Percentiles rank a stretch among this genome's conserved stretches.
phyloP scores from a whole-genome alignment of 768 basidiomycete genomes.

The Auriscalpium orientale region DNA sequence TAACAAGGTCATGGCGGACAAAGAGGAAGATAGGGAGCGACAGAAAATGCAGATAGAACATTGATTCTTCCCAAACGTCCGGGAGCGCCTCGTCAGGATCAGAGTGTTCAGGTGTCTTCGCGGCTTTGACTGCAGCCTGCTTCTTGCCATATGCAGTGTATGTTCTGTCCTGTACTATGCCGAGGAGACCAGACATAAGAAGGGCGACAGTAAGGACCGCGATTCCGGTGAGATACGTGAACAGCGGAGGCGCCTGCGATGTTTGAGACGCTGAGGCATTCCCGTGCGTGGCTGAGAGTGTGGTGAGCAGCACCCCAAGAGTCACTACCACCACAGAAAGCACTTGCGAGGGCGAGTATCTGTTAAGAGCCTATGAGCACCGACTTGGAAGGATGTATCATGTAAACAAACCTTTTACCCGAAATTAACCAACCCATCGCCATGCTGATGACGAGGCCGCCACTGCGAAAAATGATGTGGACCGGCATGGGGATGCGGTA shows the following conservation, averaged over 20 bases:
- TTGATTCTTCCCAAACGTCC: constrained; percentile 69
- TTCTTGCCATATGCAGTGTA: constrained; percentile 39
- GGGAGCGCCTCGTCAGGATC: background rate
- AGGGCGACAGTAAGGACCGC: constrained; percentile 69
- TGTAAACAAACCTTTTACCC: constrained; percentile 46
- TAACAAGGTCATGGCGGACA: constrained; percentile 42
- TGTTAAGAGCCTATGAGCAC: constrained; percentile 20
- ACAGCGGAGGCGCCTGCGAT: constrained; percentile 17
- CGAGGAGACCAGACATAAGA: constrained; percentile 72
- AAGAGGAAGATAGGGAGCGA: constrained; percentile 71
- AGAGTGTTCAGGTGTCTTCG: background rate
- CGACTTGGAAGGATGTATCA: background rate
- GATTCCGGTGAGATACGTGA: constrained; percentile 63
- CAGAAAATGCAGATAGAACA: constrained; percentile 87
- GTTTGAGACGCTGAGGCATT: constrained; percentile 1
- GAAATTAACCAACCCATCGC: constrained; percentile 63
- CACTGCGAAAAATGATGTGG: constrained; percentile 91
- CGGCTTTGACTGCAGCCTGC: background rate
- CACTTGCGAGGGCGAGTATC: constrained; percentile 59
- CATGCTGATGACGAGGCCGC: constrained; percentile 81
- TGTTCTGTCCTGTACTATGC: constrained; percentile 79
- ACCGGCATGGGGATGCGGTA: constrained; percentile 85
- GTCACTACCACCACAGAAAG: constrained; percentile 77
- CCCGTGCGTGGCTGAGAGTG: constrained; percentile 57
- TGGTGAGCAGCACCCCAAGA: constrained; percentile 69